Conservation (phyloP, 352 stramenopile species). For the Globisporangium acanthophoron region DNA sequence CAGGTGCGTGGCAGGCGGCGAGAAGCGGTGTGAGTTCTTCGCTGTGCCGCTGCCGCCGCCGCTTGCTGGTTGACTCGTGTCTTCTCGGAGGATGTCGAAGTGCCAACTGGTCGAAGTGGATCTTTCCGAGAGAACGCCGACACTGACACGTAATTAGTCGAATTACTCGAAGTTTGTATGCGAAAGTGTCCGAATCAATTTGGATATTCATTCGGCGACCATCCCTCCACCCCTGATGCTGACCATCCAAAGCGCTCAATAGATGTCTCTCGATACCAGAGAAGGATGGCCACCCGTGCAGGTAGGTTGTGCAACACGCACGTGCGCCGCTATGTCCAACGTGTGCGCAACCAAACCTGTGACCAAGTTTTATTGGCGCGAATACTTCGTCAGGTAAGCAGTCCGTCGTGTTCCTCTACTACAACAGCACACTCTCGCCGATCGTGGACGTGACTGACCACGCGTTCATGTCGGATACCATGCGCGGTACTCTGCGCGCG, state of each 20-base stretch:
- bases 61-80: slow-evolving; percentile 1
- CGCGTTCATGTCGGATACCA: slow-evolving; percentile 64
- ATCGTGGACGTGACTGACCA: slow-evolving; percentile 79
- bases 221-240: too few relatives aligned
- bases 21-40: background rate
- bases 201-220: background rate
- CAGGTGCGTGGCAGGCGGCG: background rate
- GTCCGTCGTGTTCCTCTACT: slow-evolving; percentile 84
- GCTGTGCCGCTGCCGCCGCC: background rate
- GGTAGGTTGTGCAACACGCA: background rate
- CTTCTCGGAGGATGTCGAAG: background rate
- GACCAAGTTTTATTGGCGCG: too few relatives aligned
- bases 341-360: too few relatives aligned
- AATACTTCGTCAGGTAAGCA: slow-evolving; percentile 32
- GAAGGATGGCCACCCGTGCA: background rate
- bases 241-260: too few relatives aligned
- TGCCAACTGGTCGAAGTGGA: background rate
- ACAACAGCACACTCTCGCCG: slow-evolving; percentile 86
- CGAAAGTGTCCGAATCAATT: background rate
- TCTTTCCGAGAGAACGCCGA: slow-evolving; percentile 12
- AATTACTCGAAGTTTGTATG: background rate
- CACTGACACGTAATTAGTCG: background rate
- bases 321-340: too few relatives aligned
- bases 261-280: too few relatives aligned
- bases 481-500: slow-evolving; percentile 45